Evolutionary conservation across 192 early-diverging fungal species (phyloP).

Genomic region (Linnemannia zychae): DNA sequence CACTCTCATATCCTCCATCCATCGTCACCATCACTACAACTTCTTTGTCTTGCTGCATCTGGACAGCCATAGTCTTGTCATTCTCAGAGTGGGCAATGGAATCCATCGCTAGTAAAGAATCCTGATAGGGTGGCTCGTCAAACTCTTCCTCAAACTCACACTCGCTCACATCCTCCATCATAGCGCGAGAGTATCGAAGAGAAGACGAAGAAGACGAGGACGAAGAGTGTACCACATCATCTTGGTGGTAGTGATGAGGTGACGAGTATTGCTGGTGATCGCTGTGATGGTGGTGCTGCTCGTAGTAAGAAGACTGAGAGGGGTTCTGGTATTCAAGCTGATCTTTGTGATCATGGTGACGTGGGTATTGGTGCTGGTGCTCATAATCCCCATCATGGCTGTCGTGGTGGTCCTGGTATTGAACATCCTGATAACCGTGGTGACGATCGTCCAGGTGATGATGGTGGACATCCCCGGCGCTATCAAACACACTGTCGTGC

Average conservation of each 20-base stretch:
- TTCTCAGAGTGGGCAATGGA: not conserved
- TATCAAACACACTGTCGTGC: not conserved
- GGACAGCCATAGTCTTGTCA: no score
- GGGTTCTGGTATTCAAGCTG: not conserved
- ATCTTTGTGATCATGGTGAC: not conserved
- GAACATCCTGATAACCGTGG: not conserved
- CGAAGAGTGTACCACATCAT: not conserved
- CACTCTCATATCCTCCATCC: conserved; percentile 4
- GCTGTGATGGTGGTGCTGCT: conserved; percentile 2
- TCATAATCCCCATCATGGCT: not conserved
- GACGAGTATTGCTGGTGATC: not conserved
- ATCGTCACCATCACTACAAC: not conserved
- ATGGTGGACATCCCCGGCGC: not conserved
- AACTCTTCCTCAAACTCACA: conserved; percentile 30
- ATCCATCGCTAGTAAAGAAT: conserved; percentile 21
- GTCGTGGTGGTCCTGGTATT: conserved; percentile 4
- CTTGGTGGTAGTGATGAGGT: not conserved
- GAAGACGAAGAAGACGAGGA: not conserved
- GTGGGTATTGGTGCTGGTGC: not conserved
- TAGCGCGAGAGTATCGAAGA: not conserved
- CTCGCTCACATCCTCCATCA: conserved; percentile 10
- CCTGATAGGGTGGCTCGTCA: conserved; percentile 25
- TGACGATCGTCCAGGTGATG: not conserved
- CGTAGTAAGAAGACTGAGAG: not conserved
- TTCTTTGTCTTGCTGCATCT: not conserved